Percentiles rank a stretch among this genome's conserved stretches.
phyloP scores from a whole-genome alignment of 1,284 basidiomycete genomes.

The Cerrena zonata region DNA sequence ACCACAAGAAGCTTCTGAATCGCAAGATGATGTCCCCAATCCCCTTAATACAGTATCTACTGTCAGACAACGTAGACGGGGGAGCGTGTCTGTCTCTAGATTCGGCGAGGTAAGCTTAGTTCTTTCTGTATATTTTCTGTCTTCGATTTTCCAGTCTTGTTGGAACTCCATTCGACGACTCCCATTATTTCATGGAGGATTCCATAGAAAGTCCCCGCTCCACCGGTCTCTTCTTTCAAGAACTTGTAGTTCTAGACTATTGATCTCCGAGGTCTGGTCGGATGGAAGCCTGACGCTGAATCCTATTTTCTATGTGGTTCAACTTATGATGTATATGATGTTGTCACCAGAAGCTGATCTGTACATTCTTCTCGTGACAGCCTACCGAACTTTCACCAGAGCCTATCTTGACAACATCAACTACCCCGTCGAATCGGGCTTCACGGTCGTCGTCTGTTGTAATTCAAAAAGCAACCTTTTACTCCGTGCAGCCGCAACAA shows the following conservation, averaged over 20 bases:
- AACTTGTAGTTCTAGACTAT: not conserved
- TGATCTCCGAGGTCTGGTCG: too few species aligned
- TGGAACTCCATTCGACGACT: too few species aligned
- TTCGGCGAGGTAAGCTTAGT: slow-evolving; percentile 44
- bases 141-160: too few species aligned
- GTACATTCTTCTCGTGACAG: not conserved
- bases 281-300: too few species aligned
- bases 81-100: slow-evolving; percentile 47
- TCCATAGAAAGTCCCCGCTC: too few species aligned
- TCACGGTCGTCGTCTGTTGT: slow-evolving; percentile 17
- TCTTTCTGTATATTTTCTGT: too few species aligned
- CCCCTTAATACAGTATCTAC: slow-evolving; percentile 19
- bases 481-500: slow-evolving; percentile 39
- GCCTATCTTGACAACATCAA: slow-evolving; percentile 1
- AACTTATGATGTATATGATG: too few species aligned
- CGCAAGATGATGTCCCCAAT: slow-evolving; percentile 13
- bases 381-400: slow-evolving; percentile 2
- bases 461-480: slow-evolving; percentile 30
- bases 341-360: not conserved
- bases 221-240: too few species aligned
- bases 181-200: too few species aligned
- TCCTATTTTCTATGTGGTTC: too few species aligned
- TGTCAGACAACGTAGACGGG: slow-evolving; percentile 33
- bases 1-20: slow-evolving; percentile 4
- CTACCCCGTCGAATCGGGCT: slow-evolving; percentile 7